phyloP scores from a whole-genome alignment of 768 basidiomycete species.

The Clathrus columnatus region DNA sequence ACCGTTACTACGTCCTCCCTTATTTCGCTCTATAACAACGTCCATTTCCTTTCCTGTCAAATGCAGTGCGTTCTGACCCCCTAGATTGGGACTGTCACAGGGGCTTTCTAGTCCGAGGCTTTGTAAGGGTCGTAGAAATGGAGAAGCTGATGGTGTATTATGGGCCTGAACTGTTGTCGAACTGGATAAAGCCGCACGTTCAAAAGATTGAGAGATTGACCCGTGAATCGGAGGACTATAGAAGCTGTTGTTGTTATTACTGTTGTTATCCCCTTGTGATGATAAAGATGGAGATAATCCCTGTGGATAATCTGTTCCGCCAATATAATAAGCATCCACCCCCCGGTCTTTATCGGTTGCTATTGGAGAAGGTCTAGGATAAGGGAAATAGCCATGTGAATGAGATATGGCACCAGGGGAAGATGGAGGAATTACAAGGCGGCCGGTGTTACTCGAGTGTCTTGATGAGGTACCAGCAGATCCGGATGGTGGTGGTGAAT shows the following conservation, averaged over 20 bases:
- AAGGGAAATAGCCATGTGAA: constrained; percentile 3
- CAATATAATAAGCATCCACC: not conserved
- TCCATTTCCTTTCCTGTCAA: not conserved
- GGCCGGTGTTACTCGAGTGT: not conserved
- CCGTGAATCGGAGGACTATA: not conserved
- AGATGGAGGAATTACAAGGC: not conserved
- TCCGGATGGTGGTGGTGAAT: not conserved
- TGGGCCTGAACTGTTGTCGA: not conserved
- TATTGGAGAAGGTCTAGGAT: constrained; percentile 1
- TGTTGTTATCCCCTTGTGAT: not conserved
- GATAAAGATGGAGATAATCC: not conserved
- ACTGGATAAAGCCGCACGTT: not conserved
- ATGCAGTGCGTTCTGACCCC: not conserved
- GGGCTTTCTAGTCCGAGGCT: constrained; percentile 32
- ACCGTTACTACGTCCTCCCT: no score
- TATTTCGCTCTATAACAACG: not conserved
- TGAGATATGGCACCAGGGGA: not conserved
- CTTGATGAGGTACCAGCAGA: not conserved
- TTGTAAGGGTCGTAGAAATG: constrained; percentile 70
- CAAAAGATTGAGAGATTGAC: constrained; percentile 1
- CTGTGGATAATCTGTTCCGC: not conserved
- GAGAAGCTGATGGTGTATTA: constrained; percentile 65
- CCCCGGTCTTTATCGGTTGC: not conserved
- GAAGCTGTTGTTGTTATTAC: no score
- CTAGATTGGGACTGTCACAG: constrained; percentile 1